Percentiles rank a stretch among this genome's conserved stretches.
Evolutionary conservation across 371 early-diverging fungal genomes (phyloP).

Genomic region (Rhizomucor miehei): DNA sequence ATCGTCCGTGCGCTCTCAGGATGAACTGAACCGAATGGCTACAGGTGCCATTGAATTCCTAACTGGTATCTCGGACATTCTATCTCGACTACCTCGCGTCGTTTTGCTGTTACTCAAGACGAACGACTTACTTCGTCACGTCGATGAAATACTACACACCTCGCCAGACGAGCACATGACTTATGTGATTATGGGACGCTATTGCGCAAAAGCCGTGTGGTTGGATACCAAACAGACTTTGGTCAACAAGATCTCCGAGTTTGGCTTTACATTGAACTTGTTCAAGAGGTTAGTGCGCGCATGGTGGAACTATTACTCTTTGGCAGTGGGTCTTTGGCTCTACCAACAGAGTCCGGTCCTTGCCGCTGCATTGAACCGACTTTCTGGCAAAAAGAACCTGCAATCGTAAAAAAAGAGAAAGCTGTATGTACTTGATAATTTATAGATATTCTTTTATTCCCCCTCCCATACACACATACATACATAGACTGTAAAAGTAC

Average conservation of each 20-base stretch:
- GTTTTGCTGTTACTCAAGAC: slow-evolving; percentile 87
- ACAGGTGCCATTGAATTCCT: slow-evolving; percentile 51
- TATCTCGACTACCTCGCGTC: slow-evolving; percentile 77
- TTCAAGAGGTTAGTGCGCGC: slow-evolving; percentile 26
- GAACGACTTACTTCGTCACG: slow-evolving; percentile 76
- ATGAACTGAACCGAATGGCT: slow-evolving; percentile 47
- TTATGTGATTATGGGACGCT: slow-evolving; percentile 53
- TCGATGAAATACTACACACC: slow-evolving; percentile 46
- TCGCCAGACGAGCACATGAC: slow-evolving; percentile 40
- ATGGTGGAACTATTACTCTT: slow-evolving; percentile 44
- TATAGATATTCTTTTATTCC: too few species aligned
- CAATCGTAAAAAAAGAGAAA: too few species aligned
- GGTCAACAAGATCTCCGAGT: slow-evolving; percentile 27
- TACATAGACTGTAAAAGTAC: too few species aligned
- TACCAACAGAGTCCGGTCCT: slow-evolving; percentile 16
- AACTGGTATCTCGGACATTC: slow-evolving; percentile 70
- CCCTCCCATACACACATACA: too few species aligned
- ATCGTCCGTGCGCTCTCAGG: slow-evolving; percentile 33
- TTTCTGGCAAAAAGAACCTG: too few species aligned
- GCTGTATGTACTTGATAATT: too few species aligned
- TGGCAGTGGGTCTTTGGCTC: slow-evolving; percentile 32
- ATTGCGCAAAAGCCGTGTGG: slow-evolving; percentile 53
- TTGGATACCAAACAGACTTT: slow-evolving; percentile 28
- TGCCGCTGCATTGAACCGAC: too few species aligned
- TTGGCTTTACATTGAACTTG: slow-evolving; percentile 26